Evolutionary conservation across 1,284 basidiomycete species (phyloP), one percentile per base, ranked within the genome.

Genomic region (Ceratobasidium sp.): DNA sequence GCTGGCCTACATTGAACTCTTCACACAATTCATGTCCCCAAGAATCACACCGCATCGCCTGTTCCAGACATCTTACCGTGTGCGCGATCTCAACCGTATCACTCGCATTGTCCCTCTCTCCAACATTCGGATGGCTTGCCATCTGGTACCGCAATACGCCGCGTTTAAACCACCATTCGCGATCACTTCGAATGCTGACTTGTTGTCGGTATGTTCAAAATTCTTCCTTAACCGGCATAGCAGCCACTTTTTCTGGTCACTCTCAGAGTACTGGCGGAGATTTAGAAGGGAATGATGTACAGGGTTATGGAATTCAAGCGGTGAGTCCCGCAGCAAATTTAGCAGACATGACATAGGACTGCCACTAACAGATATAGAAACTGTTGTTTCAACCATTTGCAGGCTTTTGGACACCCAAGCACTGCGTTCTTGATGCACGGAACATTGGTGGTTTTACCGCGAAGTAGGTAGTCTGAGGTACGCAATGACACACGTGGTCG

Each of bases 141-240:
- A 56, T 56, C 26, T 56, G 54, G 6, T n/a, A 7, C 54, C 54
- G 5, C 17, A n/a, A 26, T 56, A 56, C 26, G 26, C 9, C 9
- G 6, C 17, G 6, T 56, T 26, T 5, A n/a, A 20, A 5, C 54
- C n/a, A 7, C 20, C 54, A 6, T 56, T n/a, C 26, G 9, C 7
- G 20, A 20, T 56, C 5, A 10, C 54, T 26, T 56, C 54, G 7
- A n/a, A 20, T 7, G n/a, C 54, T 6, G 54, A 56, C n/a, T n/a
- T 56, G 26, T 56, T 56, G 26, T 56, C 54, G 9, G 17, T 26
- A n/a, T 20, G 20, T 20, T 9, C 54, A 7, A 7, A n/a, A n/a
- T 56, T 56, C 26, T 56, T 56, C 54, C 54, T 56, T 26, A 56
- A 56, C 54, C 54, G 54, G 5, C 54, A 56, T 26, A 56, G 54